Evolutionary conservation across 371 early-diverging fungal species (phyloP), one percentile per base, ranked within the genome.

Genomic region (Circinella minor): DNA sequence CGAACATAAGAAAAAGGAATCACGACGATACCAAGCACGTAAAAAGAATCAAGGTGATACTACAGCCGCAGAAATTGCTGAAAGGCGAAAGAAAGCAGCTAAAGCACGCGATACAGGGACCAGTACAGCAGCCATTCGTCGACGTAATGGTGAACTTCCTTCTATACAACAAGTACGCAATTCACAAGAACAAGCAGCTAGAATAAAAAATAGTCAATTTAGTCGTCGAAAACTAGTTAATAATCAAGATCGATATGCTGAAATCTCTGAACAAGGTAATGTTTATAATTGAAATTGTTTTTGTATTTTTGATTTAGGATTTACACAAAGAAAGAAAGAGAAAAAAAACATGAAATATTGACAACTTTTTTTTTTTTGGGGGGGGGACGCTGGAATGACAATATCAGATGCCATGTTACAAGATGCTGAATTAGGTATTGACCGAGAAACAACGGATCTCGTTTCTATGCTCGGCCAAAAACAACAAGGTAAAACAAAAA

Each of bases 341-440:
- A 6, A 11, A 43, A 27, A 27, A 2, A 27, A 27, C 27, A 27
- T 27, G 27, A 27, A 2, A 27, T 27, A 27, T 27, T 27, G 27
- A 27, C 27, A 27, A 27, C 27, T 27, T 27, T 27, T 27, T 27
- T 27, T 27, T 27, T 27, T 27, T 27, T 27, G 27, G 27, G 27
- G 27, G 27, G 27, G 27, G 27, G 27, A 27, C 27, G 27, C 0
- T 27, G 27, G 27, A 27, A 27, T 27, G 43, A 3, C 43, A 43
- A 43, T 43, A 43, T 43, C 64, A 81, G 80, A 82, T 55, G 73
- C 67, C 8, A 62, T 78, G 54, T 71, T 72, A 20, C 65, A 74
- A 64, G 85, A 84, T 71, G 81, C 80, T 14, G 85, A 80, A 46
- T 36, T 80, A 57, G 85, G 85, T n/a, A 79, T 84, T 55, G 85